A percentile compares a stretch with the other conserved stretches of the same genome.
Conservation (phyloP, 169 alveolate genomes). For the Blepharisma undulans region DNA sequence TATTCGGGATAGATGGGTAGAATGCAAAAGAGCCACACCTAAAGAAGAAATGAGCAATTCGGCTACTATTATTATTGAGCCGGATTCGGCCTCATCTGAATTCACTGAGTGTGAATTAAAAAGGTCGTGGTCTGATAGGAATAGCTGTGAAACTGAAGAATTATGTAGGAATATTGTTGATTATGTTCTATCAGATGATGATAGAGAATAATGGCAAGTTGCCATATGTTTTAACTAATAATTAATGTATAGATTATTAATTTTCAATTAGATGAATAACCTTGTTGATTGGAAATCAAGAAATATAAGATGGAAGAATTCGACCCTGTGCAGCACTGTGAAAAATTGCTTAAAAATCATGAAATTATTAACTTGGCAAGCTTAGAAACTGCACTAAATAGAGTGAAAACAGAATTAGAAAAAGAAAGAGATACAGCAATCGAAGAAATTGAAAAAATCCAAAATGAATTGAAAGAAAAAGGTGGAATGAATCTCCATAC, state of each 20-base stretch:
- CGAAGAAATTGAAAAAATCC: neutral
- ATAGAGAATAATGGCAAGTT: neutral
- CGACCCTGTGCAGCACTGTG: neutral
- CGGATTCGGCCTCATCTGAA: neutral
- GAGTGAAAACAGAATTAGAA: neutral
- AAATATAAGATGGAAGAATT: neutral
- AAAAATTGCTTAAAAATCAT: neutral
- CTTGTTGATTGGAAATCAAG: neutral
- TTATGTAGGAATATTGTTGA: slow-evolving; percentile 5
- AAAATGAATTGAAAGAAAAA: neutral
- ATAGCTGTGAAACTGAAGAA: slow-evolving; percentile 8
- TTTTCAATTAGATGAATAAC: slow-evolving; percentile 27
- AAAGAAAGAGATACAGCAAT: neutral
- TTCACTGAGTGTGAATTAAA: neutral
- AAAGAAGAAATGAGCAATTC: slow-evolving; percentile 52
- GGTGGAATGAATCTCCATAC: neutral
- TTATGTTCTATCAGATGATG: slow-evolving; percentile 10
- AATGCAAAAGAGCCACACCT: slow-evolving; percentile 90
- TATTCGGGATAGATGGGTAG: slow-evolving; percentile 87
- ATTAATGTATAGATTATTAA: slow-evolving; percentile 35
- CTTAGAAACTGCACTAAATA: neutral
- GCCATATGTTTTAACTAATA: slow-evolving; percentile 37
- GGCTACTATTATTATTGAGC: neutral
- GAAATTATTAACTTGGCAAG: neutral
- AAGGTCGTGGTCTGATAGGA: neutral